phyloP scores from a whole-genome alignment of 257 asterid genomes.

The Solanum medicagineum region DNA sequence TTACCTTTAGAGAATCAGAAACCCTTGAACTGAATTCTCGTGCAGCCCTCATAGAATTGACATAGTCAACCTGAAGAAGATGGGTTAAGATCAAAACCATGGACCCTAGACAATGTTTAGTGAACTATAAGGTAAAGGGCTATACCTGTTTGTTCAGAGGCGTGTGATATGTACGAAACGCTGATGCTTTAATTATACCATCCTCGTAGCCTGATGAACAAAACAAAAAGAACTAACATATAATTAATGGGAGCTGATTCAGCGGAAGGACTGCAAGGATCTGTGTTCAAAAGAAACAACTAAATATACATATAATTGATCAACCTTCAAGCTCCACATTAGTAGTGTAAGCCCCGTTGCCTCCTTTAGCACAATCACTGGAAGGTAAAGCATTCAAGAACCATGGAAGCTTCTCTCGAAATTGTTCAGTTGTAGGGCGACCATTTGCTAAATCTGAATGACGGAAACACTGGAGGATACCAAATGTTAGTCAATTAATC shows the following conservation, averaged over 20 bases:
- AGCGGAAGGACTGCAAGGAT: background rate
- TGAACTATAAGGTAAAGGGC: background rate
- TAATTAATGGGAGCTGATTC: background rate
- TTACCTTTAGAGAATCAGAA: constrained; percentile 75
- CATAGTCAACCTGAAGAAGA: constrained; percentile 56
- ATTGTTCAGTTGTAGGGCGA: constrained; percentile 80
- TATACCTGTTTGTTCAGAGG: constrained; percentile 92
- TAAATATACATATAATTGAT: background rate
- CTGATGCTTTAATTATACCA: constrained; percentile 75
- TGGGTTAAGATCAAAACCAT: background rate
- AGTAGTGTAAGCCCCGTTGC: constrained; percentile 86
- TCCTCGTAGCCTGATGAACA: constrained; percentile 51
- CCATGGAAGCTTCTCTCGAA: constrained; percentile 91
- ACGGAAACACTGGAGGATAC: constrained; percentile 69
- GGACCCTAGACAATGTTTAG: background rate
- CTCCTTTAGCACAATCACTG: constrained; percentile 95
- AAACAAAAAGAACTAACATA: background rate
- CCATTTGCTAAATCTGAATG: constrained; percentile 75
- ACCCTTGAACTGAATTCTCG: constrained; percentile 80
- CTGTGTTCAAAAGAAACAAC: background rate
- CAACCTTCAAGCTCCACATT: constrained; percentile 78
- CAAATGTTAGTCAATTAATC: constrained; percentile 12
- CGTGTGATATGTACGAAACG: constrained; percentile 91
- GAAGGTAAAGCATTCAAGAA: constrained; percentile 91
- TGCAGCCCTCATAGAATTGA: constrained; percentile 95